Base-by-base conservation (phyloP, 2,329 filamentous ascomycete genomes). In the Sclerotinia minor region DNA sequence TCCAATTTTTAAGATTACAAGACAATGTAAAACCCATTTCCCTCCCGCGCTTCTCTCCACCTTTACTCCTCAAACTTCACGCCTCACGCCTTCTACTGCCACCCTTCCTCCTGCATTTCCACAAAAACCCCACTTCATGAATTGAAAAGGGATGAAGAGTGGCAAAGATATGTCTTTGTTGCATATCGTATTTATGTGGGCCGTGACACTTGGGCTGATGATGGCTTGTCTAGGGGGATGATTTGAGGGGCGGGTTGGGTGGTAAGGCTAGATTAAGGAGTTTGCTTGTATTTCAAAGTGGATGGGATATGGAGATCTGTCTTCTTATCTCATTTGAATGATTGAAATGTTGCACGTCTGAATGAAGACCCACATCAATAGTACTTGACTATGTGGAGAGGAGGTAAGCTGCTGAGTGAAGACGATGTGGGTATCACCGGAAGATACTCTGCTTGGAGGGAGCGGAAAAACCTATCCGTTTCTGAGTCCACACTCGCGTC, bases 171-270 rank as follows among this genome's bases (percentile, higher is more conserved):
- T 35, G 11, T 19, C 5, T 61, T 61, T 61, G 58, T 61, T 61
- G 58, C 58, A 61, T 47, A 35, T 61, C 58, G 45, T 9, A 49
- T 38, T 26, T 41, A 50, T 61, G 58, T 61, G 58, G 58, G 58
- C 58, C 58, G 58, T 61, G 58, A 61, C 58, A 61, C 58, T 38
- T 50, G 45, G 24, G 58, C 38, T 32, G 26, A 24, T 50, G 19
- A 61, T 38, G 58, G 44, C 58, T 50, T 60, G 21, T 44, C 35
- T 35, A 21, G 45, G 44, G 44, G 44, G 29, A 7, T 21, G 57
- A 2, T 4, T 29, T 32, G 57, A 60, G 26, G 57, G 26, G 19
- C 57, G 47, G 44, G 32, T 26, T 41, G n/a, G 26, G 44, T 35
- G 24, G 26, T 32, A 44, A 59, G 17, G 26, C 32, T 8, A 21